Evolutionary conservation across 331 rosid species (phyloP).

Genomic region (Acacia concinna): DNA sequence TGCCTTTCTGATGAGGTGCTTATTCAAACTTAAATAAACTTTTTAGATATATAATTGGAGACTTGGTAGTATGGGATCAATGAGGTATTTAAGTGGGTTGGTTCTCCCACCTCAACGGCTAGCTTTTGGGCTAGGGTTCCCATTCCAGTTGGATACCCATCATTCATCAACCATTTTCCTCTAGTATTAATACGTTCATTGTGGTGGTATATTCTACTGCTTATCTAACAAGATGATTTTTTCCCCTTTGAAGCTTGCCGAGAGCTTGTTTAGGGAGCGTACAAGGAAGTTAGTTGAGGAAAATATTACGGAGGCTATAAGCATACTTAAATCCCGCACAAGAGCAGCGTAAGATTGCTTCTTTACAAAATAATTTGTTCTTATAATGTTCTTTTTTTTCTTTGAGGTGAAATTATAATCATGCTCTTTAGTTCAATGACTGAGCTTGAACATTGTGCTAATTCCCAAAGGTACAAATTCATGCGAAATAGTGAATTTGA

Average conservation of each 20-base stretch:
- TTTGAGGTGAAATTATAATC: too few relatives aligned
- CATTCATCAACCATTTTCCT: background rate
- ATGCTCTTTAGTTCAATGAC: background rate
- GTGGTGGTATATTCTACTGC: conserved; percentile 22
- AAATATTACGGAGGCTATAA: conserved; percentile 67
- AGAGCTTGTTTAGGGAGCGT: conserved; percentile 71
- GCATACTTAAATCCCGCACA: conserved; percentile 72
- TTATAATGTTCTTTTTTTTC: background rate
- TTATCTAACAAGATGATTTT: conserved; percentile 22
- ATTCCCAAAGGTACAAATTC: conserved; percentile 11
- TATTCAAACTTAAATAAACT: conserved; percentile 14
- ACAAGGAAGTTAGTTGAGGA: conserved; percentile 78
- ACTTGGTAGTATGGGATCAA: too few relatives aligned
- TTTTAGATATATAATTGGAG: background rate
- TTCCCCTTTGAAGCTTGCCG: conserved; percentile 70
- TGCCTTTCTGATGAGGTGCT: conserved; percentile 86
- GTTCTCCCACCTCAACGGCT: too few relatives aligned
- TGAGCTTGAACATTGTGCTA: conserved; percentile 13
- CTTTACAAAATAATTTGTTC: background rate
- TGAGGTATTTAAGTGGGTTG: too few relatives aligned
- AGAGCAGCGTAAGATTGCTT: conserved; percentile 66
- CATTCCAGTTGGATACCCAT: too few relatives aligned
- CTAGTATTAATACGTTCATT: background rate
- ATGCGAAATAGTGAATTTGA: conserved; percentile 17
- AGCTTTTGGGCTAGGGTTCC: too few relatives aligned